Evolutionary conservation across 306 rosid genomes (phyloP), one percentile per base, ranked within the genome.

Genomic region (Castanospermum australe): DNA sequence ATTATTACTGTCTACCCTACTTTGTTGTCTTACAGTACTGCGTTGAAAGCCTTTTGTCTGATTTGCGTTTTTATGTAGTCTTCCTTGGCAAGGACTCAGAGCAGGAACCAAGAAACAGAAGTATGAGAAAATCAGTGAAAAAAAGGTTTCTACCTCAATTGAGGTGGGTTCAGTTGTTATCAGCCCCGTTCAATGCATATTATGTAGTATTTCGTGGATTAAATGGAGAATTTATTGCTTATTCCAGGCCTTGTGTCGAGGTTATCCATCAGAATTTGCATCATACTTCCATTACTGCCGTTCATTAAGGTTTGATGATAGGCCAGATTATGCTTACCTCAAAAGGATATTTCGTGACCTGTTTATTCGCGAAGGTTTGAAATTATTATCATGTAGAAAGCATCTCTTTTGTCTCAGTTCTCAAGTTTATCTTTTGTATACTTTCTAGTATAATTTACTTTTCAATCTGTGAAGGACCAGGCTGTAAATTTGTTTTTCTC

Each of bases 11-110:
- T 48, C 25, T 50, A 30, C 77, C 68, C 39, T 32, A 20, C 55
- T 59, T 77, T 73, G 48, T 44, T 57, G 30, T 79, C 44, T 71
- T 85, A 79, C 60, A 13, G 35, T 66, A 56, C 21, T 41, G 11
- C 73, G 60, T 56, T 55, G 51, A 82, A 32, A 41, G 52, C 35
- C 50, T 80, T 28, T 62, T 47, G 56, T 76, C 59, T 71, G 75
- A 71, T 76, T 21, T 44, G 28, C 59, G 38, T 81, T 77, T 89
- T 51, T 65, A 22, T 76, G 80, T 55, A 92, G 97, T 75, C 97
- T 92, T 84, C 96, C 97, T 55, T 92, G 97, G 97, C 97, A 92
- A 86, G 97, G 97, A 75, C 84, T 92, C 79, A 89, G 86, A 89
- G 97, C 97, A 9, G 97, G 97, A 64, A 92, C 89, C 22, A 92